phyloP scores from a whole-genome alignment of 2,329 filamentous ascomycete species.

The Colletotrichum godetiae region DNA sequence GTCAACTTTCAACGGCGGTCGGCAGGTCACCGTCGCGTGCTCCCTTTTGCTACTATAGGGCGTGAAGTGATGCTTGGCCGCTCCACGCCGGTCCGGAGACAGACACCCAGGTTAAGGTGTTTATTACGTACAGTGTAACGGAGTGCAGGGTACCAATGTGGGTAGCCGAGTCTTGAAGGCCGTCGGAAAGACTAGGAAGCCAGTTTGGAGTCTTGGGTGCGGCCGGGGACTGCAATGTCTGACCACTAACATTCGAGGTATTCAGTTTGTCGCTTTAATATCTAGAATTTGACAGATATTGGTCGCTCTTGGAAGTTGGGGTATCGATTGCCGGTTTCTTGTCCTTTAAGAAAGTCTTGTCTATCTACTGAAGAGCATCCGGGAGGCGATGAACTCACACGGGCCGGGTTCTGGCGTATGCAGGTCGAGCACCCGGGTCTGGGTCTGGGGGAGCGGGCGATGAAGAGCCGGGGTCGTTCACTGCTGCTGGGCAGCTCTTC shows the following conservation, averaged over 20 bases:
- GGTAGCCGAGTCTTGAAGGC: conserved; percentile 11
- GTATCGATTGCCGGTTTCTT: neutral
- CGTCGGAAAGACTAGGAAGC: neutral
- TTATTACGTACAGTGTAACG: conserved; percentile 20
- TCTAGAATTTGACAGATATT: neutral
- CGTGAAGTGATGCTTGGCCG: conserved; percentile 1
- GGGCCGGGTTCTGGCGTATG: neutral
- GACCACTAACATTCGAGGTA: conserved; percentile 7
- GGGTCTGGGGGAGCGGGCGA: neutral
- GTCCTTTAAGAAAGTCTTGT: neutral
- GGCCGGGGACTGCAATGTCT: neutral
- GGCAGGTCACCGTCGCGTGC: neutral
- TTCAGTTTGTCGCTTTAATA: neutral
- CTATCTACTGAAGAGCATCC: neutral
- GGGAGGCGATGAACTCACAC: neutral
- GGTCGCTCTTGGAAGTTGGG: neutral
- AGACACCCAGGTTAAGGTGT: neutral
- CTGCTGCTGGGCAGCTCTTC: neutral
- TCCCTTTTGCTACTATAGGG: neutral
- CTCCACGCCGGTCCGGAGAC: neutral
- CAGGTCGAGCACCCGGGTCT: neutral
- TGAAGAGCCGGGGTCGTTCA: neutral
- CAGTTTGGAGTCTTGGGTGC: neutral
- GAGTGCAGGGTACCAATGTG: conserved; percentile 16
- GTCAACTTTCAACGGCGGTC: neutral